Evolutionary conservation across 1,284 basidiomycete genomes (phyloP), one percentile per base, ranked within the genome.

Genomic region (Apiotrichum mycotoxinovorans): DNA sequence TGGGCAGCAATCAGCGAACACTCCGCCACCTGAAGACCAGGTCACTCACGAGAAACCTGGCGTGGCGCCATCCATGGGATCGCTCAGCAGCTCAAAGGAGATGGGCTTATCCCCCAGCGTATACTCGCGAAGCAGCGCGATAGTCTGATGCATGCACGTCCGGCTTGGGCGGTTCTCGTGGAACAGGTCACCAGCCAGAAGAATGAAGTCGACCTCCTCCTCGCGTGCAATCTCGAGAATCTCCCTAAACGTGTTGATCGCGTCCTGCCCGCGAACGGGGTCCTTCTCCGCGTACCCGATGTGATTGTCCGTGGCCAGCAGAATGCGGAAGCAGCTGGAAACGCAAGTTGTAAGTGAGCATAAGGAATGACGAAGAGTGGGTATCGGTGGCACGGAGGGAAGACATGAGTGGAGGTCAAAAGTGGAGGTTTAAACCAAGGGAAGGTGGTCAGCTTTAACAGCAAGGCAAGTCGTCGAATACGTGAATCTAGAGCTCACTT

Each of bases 161-260:
- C 94, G 80, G 30, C 91, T 91, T 0, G 96, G 96, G 61, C 92
- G 85, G 75, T 98, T 98, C 70, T 99, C 96, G 74, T 99, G 96
- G 71, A 98, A 98, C 9, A 98, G 80, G 75, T 98, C 96, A 12
- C 96, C 95, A 15, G 89, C 94, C 1, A 98, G 84, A 3, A 99
- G 83, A 54, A 99, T 83, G 70, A 96, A 91, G 78, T 97, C 93
- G 51, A 95, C 93, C 64, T 96, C 86, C 62, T 91, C 80, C 61
- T 93, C 91, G 17, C 87, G 84, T 0, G 93, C 95, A 5, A 98
- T 79, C 71, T 96, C 85, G 9, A 99, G 79, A 45, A 98, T 91
- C 79, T 99, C 96, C 62, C 83, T 83, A 78, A 98, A 98, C 0
- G 94, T 91, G 74, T 95, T 89, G 68, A 99, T 89, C 5, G 93